Evolutionary conservation across 2,329 filamentous ascomycete species (phyloP).

Genomic region (Trichoderma sp.): DNA sequence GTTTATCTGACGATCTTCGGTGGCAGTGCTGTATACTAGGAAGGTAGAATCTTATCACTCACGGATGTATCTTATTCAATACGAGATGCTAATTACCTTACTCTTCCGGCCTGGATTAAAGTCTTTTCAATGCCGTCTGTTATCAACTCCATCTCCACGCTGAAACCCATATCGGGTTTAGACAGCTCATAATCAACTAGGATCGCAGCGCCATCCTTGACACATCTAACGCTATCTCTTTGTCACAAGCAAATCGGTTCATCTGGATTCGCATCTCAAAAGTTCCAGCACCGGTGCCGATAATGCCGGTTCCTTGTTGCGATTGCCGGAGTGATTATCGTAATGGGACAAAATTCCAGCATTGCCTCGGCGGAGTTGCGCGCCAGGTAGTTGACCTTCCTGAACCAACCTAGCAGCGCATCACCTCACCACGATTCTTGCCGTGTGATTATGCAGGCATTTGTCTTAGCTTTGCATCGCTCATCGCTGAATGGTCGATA

Average conservation of each 20-base stretch:
- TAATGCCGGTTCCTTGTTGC: background rate
- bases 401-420: background rate
- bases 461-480: background rate
- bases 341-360: background rate
- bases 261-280: background rate
- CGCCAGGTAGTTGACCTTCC: background rate
- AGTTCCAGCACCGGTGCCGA: constrained; percentile 6
- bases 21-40: background rate
- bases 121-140: background rate
- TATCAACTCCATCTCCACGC: background rate
- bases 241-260: background rate
- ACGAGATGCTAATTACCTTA: background rate
- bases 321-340: background rate
- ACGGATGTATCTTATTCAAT: background rate
- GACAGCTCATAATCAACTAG: background rate
- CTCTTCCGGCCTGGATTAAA: background rate
- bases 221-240: background rate
- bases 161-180: background rate
- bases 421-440: background rate
- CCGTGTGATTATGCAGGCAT: background rate
- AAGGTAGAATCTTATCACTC: background rate
- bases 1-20: background rate
- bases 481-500: background rate
- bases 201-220: background rate
- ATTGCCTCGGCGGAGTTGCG: background rate